Conservation (phyloP, 768 basidiomycete species). For the Cantharellus anzutake region DNA sequence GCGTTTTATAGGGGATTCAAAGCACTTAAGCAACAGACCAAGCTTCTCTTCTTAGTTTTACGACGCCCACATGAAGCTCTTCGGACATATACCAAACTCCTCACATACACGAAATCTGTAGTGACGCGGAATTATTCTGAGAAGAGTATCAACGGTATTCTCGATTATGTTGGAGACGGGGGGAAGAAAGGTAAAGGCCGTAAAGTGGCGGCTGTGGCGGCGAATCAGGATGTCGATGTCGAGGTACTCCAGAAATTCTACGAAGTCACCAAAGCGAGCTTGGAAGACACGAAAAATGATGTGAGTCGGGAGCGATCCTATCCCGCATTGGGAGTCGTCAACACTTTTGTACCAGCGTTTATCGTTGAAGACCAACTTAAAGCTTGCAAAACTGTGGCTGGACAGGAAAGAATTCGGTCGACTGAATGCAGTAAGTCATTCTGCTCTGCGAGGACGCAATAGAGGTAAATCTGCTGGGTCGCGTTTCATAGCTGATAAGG, state of each 20-base stretch:
- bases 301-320: slow-evolving; percentile 23
- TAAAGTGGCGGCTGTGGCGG: slow-evolving; percentile 12
- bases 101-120: slow-evolving; percentile 88
- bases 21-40: slow-evolving; percentile 92
- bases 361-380: slow-evolving; percentile 89
- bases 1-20: slow-evolving; percentile 75
- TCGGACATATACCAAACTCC: slow-evolving; percentile 62
- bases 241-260: slow-evolving; percentile 90
- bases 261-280: slow-evolving; percentile 72
- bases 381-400: slow-evolving; percentile 93
- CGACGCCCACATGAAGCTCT: slow-evolving; percentile 71
- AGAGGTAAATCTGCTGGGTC: too few relatives aligned
- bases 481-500: slow-evolving; percentile 38
- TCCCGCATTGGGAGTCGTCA: background rate
- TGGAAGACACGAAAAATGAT: slow-evolving; percentile 93
- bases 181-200: slow-evolving; percentile 43
- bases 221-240: slow-evolving; percentile 26
- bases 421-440: slow-evolving; percentile 23
- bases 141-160: slow-evolving; percentile 94
- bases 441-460: slow-evolving; percentile 29
- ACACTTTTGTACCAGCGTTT: slow-evolving; percentile 37
- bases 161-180: slow-evolving; percentile 88
- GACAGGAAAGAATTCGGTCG: slow-evolving; percentile 82
- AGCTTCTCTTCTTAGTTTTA: slow-evolving; percentile 67
- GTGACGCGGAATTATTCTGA: slow-evolving; percentile 94